Percentiles rank a stretch among this genome's conserved stretches.
Evolutionary conservation across 2,329 filamentous ascomycete species (phyloP).

Genomic region (Herpotrichia juniperi): DNA sequence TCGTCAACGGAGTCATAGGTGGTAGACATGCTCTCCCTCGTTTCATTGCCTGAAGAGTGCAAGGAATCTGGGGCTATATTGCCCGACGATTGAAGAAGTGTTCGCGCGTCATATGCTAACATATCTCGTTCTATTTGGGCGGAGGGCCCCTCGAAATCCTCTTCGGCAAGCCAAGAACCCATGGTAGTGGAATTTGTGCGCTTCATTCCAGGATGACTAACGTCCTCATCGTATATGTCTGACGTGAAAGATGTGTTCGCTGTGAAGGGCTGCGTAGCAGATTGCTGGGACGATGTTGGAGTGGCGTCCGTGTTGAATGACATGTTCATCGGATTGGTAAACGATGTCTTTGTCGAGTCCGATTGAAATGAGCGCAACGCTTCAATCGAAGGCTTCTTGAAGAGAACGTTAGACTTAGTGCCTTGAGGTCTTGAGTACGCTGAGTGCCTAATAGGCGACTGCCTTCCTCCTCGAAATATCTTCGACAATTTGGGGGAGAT

Average conservation of each 20-base stretch:
- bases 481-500: slow-evolving; percentile 36
- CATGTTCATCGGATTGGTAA: slow-evolving; percentile 21
- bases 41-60: slow-evolving; percentile 5
- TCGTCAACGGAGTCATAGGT: slow-evolving; percentile 36
- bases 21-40: slow-evolving; percentile 23
- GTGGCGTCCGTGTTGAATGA: slow-evolving; percentile 24
- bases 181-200: slow-evolving; percentile 27
- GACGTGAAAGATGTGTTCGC: slow-evolving; percentile 29
- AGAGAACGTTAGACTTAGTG: slow-evolving; percentile 4
- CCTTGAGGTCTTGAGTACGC: background rate
- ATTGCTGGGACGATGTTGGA: slow-evolving; percentile 27
- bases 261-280: slow-evolving; percentile 16
- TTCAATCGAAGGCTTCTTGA: slow-evolving; percentile 29
- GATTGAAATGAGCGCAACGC: slow-evolving; percentile 28
- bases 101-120: slow-evolving; percentile 10
- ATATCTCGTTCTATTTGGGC: slow-evolving; percentile 11
- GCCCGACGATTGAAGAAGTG: background rate
- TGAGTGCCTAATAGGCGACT: slow-evolving; percentile 10
- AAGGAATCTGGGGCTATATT: background rate
- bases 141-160: slow-evolving; percentile 13
- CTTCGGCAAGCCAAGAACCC: slow-evolving; percentile 22
- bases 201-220: slow-evolving; percentile 11
- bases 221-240: slow-evolving; percentile 15
- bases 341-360: slow-evolving; percentile 30
- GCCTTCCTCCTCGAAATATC: slow-evolving; percentile 30